phyloP scores from a whole-genome alignment of 2,329 filamentous ascomycete genomes.

The Metarhizium brunneum region DNA sequence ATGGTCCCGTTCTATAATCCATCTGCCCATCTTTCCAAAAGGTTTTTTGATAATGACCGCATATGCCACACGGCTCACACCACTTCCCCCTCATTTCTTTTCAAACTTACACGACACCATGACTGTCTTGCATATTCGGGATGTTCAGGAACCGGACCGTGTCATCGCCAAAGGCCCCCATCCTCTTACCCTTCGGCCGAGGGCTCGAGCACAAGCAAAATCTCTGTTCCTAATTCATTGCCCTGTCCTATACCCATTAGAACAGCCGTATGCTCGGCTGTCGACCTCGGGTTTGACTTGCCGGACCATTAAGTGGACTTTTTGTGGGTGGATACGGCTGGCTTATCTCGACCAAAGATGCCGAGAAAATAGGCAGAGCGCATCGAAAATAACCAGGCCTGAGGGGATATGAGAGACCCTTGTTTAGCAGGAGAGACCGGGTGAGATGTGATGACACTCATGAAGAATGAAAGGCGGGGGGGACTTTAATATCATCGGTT shows the following conservation, averaged over 20 bases:
- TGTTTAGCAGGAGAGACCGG: background rate
- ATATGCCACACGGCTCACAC: constrained; percentile 3
- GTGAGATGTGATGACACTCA: no score
- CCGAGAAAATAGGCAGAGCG: constrained; percentile 50
- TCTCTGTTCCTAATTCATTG: background rate
- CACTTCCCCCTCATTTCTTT: background rate
- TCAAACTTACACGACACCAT: background rate
- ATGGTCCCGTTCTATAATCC: background rate
- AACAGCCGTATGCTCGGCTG: background rate
- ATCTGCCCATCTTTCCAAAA: background rate
- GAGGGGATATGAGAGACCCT: background rate
- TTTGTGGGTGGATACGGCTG: constrained; percentile 9
- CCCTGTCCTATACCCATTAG: background rate
- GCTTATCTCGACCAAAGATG: constrained; percentile 42
- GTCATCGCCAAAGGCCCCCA: background rate
- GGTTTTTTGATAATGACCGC: background rate
- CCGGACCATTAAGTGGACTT: constrained; percentile 15
- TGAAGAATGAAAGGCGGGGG: background rate
- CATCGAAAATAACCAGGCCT: constrained; percentile 46
- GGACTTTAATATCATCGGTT: background rate
- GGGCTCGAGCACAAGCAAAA: constrained; percentile 2
- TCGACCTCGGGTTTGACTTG: background rate
- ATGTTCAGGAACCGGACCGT: constrained; percentile 1
- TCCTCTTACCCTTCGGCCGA: background rate
- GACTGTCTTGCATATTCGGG: constrained; percentile 3